These are phyloP conservation scores for Podospora sp. DNA, from an alignment of 495 filamentous ascomycete species.

Conservation along the genomic window DNA sequence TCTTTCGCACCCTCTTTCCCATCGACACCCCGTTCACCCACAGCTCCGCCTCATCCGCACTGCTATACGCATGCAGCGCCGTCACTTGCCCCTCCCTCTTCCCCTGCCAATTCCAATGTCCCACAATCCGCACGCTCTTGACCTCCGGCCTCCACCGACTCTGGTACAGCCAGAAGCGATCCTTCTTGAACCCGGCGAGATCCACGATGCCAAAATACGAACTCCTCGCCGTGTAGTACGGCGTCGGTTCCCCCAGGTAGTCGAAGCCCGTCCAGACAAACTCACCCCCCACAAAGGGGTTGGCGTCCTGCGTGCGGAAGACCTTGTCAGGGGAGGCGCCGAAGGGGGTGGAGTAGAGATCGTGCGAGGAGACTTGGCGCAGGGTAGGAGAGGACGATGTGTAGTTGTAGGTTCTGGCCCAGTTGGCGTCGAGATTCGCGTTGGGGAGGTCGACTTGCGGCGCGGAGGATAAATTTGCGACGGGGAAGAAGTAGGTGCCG, in stretches of 20 bases:
- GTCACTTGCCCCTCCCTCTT: slow-evolving; percentile 45
- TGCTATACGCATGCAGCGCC: slow-evolving; percentile 52
- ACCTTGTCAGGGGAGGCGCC: slow-evolving; percentile 50
- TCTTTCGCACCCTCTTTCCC: slow-evolving; percentile 33
- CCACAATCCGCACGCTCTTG: slow-evolving; percentile 49
- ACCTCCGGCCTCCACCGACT: slow-evolving; percentile 48
- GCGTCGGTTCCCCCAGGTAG: slow-evolving; percentile 55
- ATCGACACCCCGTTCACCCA: slow-evolving; percentile 51
- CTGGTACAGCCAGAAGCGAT: slow-evolving; percentile 54
- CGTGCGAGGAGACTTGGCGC: slow-evolving; percentile 46
- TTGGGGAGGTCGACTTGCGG: slow-evolving; percentile 4
- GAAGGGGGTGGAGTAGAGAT: slow-evolving; percentile 48
- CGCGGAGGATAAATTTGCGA: slow-evolving; percentile 40
- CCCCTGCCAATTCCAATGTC: slow-evolving; percentile 57
- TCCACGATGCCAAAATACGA: slow-evolving; percentile 57
- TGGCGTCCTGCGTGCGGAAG: slow-evolving; percentile 46
- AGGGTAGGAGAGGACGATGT: neutral
- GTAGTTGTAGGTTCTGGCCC: slow-evolving; percentile 18
- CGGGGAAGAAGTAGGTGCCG: slow-evolving; percentile 56
- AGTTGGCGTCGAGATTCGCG: slow-evolving; percentile 30
- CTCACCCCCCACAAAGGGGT: slow-evolving; percentile 49
- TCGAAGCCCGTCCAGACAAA: slow-evolving; percentile 58
- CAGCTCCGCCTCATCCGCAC: slow-evolving; percentile 52
- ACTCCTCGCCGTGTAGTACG: slow-evolving; percentile 46
- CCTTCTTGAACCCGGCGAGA: slow-evolving; percentile 55